Conservation (phyloP, 2,329 filamentous ascomycete species). For the Fusarium sp. region DNA sequence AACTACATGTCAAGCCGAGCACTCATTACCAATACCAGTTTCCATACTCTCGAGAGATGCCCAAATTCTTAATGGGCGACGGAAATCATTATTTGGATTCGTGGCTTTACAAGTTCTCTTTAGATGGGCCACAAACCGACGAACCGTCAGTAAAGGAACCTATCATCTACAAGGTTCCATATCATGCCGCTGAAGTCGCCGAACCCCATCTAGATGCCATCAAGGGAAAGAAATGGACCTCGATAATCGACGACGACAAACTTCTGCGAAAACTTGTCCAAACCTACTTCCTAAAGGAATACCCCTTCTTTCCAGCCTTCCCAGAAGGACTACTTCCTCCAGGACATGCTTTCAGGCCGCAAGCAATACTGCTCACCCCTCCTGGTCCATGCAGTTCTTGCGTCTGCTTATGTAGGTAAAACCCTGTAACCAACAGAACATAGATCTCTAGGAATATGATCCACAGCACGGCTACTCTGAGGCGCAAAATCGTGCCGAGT, state of each 20-base stretch:
- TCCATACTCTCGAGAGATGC: not conserved
- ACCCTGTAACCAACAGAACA: no score
- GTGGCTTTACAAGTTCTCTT: not conserved
- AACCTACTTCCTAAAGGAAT: not conserved
- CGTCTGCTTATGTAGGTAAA: not conserved
- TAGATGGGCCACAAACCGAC: no score
- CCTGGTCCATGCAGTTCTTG: conserved; percentile 6
- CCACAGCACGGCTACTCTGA: not conserved
- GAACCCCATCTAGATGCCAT: not conserved
- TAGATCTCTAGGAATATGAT: not conserved
- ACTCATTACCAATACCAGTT: conserved; percentile 4
- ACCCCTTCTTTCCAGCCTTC: not conserved
- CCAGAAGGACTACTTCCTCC: conserved; percentile 9
- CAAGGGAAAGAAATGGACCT: not conserved
- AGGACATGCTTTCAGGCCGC: not conserved
- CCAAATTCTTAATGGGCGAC: not conserved
- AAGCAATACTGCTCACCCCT: conserved; percentile 7
- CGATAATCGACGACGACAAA: not conserved
- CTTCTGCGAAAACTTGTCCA: not conserved
- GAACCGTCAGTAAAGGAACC: not conserved
- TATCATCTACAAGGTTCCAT: not conserved
- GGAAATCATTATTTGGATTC: not conserved
- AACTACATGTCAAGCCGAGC: not conserved
- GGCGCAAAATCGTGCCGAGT: not conserved
- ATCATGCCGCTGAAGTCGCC: not conserved